phyloP scores from a whole-genome alignment of 2,329 filamentous ascomycete genomes.

The Aspergillus latus region DNA sequence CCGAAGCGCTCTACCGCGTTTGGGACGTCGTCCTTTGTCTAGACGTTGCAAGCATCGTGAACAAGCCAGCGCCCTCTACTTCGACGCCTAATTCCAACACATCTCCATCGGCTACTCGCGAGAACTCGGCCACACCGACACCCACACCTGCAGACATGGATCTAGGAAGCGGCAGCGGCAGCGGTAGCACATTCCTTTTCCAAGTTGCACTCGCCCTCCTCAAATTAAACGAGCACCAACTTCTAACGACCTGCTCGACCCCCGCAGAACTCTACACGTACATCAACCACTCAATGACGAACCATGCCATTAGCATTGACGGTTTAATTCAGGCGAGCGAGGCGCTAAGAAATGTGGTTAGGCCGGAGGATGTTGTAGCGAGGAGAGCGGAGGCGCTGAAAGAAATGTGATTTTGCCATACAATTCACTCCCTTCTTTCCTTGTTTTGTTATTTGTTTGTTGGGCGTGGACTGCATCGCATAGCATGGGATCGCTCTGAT shows the following conservation, averaged over 20 bases:
- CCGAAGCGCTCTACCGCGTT: constrained; percentile 88
- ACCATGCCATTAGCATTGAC: constrained; percentile 91
- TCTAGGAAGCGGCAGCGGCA: constrained; percentile 43
- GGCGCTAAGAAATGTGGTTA: constrained; percentile 70
- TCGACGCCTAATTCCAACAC: background rate
- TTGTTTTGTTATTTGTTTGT: background rate
- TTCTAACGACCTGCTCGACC: constrained; percentile 68
- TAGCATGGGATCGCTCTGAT: background rate
- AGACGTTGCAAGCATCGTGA: constrained; percentile 49
- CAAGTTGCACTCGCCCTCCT: constrained; percentile 91
- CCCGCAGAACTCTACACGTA: constrained; percentile 82
- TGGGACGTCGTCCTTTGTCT: constrained; percentile 96
- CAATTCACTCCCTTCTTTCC: background rate
- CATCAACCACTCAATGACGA: constrained; percentile 92
- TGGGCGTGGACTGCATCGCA: background rate
- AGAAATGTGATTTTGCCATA: constrained; percentile 34
- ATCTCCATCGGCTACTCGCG: constrained; percentile 23
- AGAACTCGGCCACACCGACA: constrained; percentile 17
- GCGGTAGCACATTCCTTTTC: constrained; percentile 87
- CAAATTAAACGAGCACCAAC: constrained; percentile 81
- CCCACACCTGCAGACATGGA: constrained; percentile 23
- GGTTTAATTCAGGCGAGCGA: constrained; percentile 84
- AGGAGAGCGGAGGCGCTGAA: constrained; percentile 60
- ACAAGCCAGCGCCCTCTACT: constrained; percentile 17
- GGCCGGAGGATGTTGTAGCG: constrained; percentile 73